Conservation (phyloP, 768 basidiomycete genomes). For the Leccinum sublutescens region DNA sequence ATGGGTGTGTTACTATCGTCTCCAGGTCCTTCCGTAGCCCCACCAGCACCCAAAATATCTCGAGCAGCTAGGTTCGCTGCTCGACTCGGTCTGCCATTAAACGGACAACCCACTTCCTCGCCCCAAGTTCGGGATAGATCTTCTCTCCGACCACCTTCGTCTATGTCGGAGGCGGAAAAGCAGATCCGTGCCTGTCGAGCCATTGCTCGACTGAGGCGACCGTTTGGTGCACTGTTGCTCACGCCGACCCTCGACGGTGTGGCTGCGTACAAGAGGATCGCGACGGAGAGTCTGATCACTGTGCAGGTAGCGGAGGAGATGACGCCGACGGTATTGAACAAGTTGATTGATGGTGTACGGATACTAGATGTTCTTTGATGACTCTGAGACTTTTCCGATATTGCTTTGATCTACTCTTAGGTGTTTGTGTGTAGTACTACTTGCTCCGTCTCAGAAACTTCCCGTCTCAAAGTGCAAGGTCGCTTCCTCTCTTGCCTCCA, state of each 20-base stretch:
- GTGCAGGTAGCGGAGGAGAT: conserved; percentile 6
- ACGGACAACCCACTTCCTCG: not conserved
- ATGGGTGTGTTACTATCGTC: not conserved
- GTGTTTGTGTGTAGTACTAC: too few species aligned
- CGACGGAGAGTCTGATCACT: conserved; percentile 2
- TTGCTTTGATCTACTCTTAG: too few species aligned
- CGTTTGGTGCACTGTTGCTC: conserved; percentile 10
- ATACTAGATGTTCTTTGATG: conserved; percentile 8
- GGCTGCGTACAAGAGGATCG: conserved; percentile 11
- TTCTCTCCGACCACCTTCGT: too few species aligned
- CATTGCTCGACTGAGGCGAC: conserved; percentile 4
- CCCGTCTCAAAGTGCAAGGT: too few species aligned
- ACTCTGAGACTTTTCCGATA: too few species aligned
- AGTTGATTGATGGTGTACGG: not conserved
- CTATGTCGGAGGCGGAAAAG: not conserved
- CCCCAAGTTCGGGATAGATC: too few species aligned
- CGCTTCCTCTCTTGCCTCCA: too few species aligned
- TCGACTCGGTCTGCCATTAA: not conserved
- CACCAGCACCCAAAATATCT: not conserved
- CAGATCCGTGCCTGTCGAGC: not conserved
- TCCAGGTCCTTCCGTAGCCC: not conserved
- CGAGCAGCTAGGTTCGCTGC: not conserved
- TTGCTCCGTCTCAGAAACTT: too few species aligned
- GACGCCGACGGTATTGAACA: too few species aligned
- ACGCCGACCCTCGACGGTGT: conserved; percentile 1